phyloP scores from a whole-genome alignment of 2,329 filamentous ascomycete genomes.

The Fusarium pilosicola region DNA sequence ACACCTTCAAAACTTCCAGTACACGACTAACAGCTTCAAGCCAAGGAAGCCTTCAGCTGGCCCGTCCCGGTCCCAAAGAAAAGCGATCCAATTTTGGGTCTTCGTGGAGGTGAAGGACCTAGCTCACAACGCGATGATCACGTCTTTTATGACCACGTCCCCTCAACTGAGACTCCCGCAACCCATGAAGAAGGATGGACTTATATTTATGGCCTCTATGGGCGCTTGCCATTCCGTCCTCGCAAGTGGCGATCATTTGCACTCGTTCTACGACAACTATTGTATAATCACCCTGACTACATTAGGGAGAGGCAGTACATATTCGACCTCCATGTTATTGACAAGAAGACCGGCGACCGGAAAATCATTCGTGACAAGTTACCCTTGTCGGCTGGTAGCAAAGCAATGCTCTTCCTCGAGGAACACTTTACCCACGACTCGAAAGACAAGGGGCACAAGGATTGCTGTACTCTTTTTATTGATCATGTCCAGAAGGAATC shows the following conservation, averaged over 20 bases:
- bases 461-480: slow-evolving; percentile 41
- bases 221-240: slow-evolving; percentile 40
- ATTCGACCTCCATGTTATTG: slow-evolving; percentile 24
- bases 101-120: slow-evolving; percentile 28
- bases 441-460: not conserved
- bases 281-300: slow-evolving; percentile 5
- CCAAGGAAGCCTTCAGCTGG: slow-evolving; percentile 3
- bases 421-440: not conserved
- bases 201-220: slow-evolving; percentile 48
- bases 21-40: slow-evolving; percentile 17
- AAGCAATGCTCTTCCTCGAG: not conserved
- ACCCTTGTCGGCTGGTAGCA: slow-evolving; percentile 6
- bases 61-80: slow-evolving; percentile 5
- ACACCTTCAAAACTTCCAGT: rapidly evolving
- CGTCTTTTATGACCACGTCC: slow-evolving; percentile 5
- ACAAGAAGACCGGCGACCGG: not conserved
- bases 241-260: slow-evolving; percentile 34
- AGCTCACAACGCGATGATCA: not conserved
- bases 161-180: not conserved
- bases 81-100: slow-evolving; percentile 4
- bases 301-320: not conserved
- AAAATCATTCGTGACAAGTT: slow-evolving; percentile 7
- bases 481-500: slow-evolving; percentile 1
- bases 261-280: slow-evolving; percentile 37
- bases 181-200: slow-evolving; percentile 14